phyloP scores from a whole-genome alignment of 2,329 filamentous ascomycete species.

The Nothophoma quercina region DNA sequence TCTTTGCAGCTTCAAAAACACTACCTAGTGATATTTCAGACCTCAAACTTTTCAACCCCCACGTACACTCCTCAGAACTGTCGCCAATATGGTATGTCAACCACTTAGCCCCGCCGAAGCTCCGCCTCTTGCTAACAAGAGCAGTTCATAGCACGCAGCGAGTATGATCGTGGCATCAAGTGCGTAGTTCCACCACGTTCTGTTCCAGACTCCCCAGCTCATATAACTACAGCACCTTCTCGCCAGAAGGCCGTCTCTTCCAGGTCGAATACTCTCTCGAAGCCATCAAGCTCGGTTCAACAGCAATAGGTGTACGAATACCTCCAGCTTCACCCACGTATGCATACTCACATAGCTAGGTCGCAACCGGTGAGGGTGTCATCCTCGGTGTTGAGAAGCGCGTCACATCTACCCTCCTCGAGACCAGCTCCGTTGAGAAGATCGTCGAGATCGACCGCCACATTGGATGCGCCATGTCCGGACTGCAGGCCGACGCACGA shows the following conservation, averaged over 20 bases:
- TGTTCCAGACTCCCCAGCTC: slow-evolving; percentile 25
- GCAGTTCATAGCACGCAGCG: slow-evolving; percentile 97
- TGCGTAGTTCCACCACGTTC: slow-evolving; percentile 57
- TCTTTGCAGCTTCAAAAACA: background rate
- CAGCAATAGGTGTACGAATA: slow-evolving; percentile 83
- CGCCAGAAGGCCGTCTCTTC: slow-evolving; percentile 98
- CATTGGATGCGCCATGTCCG: slow-evolving; percentile 98
- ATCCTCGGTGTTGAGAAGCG: slow-evolving; percentile 99
- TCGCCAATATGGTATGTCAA: slow-evolving; percentile 44
- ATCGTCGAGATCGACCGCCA: slow-evolving; percentile 99
- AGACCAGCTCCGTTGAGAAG: slow-evolving; percentile 98
- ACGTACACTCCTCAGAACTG: slow-evolving; percentile 9
- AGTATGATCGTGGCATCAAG: slow-evolving; percentile 99
- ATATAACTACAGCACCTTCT: slow-evolving; percentile 81
- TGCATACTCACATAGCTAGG: slow-evolving; percentile 51
- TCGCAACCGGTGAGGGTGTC: slow-evolving; percentile 93
- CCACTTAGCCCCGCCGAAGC: slow-evolving; percentile 36
- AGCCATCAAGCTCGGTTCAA: slow-evolving; percentile 99
- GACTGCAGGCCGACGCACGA: slow-evolving; percentile 94
- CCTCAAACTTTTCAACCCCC: background rate
- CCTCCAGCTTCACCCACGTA: background rate
- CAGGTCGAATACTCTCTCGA: slow-evolving; percentile 99
- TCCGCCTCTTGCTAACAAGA: slow-evolving; percentile 37
- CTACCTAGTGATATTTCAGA: background rate
- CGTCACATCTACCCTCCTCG: slow-evolving; percentile 95